Percentiles rank a stretch among this genome's conserved stretches.
phyloP scores from a whole-genome alignment of 805 yeast genomes.

The Ogataea methanolica region DNA sequence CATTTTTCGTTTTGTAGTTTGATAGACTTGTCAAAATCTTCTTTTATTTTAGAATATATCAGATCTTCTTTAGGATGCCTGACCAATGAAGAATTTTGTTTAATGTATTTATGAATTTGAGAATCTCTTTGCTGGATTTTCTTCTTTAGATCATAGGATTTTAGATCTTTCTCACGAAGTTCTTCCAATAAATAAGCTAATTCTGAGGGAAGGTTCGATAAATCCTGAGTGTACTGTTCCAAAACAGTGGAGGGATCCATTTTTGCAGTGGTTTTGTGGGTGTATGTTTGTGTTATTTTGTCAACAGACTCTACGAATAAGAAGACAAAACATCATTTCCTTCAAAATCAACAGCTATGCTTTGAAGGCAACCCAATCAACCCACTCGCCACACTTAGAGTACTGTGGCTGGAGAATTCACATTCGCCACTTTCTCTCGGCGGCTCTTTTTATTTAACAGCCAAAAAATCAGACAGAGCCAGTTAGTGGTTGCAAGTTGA shows the following conservation, averaged over 20 bases:
- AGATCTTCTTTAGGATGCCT: slow-evolving; percentile 79
- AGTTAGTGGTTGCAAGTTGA: too few species aligned
- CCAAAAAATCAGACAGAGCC: too few species aligned
- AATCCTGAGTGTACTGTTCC: slow-evolving; percentile 56
- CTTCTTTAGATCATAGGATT: slow-evolving; percentile 59
- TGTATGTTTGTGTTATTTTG: background rate
- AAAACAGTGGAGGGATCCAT: slow-evolving; percentile 91
- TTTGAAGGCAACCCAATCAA: too few species aligned
- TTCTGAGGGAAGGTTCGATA: slow-evolving; percentile 86
- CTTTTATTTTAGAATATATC: slow-evolving; percentile 58
- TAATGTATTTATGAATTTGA: slow-evolving; percentile 78
- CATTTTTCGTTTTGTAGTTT: slow-evolving; percentile 74
- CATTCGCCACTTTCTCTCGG: too few species aligned
- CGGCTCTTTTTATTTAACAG: too few species aligned
- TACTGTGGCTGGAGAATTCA: too few species aligned
- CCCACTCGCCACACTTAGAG: too few species aligned
- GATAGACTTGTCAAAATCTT: slow-evolving; percentile 57
- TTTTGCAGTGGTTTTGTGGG: background rate
- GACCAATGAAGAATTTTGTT: slow-evolving; percentile 74
- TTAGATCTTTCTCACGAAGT: slow-evolving; percentile 62
- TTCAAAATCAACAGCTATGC: too few species aligned
- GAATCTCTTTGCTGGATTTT: slow-evolving; percentile 67
- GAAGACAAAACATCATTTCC: too few species aligned
- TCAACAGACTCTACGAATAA: too few species aligned
- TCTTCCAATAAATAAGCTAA: slow-evolving; percentile 77